A percentile compares a stretch with the other conserved stretches of the same genome.
Conservation (phyloP, 202 grass and related monocot genomes). For the Hordeum pubiflorum region DNA sequence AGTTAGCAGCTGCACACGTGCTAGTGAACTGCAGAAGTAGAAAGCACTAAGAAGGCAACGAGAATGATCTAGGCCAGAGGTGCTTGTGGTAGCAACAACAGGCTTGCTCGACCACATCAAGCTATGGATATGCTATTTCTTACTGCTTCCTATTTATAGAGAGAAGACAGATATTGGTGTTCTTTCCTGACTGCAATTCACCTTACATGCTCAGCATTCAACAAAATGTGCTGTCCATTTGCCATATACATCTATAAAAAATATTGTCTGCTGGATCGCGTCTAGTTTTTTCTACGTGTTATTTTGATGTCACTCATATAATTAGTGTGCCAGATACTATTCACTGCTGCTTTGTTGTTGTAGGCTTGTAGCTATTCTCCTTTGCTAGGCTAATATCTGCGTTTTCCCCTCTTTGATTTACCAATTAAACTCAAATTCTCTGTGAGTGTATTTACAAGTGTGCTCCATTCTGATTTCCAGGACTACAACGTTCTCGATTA, state of each 20-base stretch:
- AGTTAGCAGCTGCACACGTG: background rate
- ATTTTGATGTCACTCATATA: background rate
- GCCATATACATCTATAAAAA: background rate
- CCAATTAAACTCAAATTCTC: background rate
- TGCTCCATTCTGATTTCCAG: constrained; percentile 47
- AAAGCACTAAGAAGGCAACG: background rate
- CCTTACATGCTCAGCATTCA: background rate
- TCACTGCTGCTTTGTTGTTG: background rate
- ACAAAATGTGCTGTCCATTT: background rate
- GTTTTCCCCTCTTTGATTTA: background rate
- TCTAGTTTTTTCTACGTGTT: background rate
- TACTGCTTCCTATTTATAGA: constrained; percentile 5
- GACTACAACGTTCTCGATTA: constrained; percentile 91
- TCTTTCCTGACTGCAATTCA: background rate
- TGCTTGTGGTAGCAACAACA: background rate
- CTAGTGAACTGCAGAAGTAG: background rate
- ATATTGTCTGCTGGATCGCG: background rate
- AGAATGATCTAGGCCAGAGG: background rate
- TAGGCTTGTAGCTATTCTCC: background rate
- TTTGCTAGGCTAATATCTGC: background rate
- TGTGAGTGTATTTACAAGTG: background rate
- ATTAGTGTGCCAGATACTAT: background rate
- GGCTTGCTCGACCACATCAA: background rate
- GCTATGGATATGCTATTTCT: constrained; percentile 6
- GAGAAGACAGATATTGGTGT: background rate